Evolutionary conservation across 495 filamentous ascomycete genomes (phyloP).

Genomic region (Hypoxylon perforatum): DNA sequence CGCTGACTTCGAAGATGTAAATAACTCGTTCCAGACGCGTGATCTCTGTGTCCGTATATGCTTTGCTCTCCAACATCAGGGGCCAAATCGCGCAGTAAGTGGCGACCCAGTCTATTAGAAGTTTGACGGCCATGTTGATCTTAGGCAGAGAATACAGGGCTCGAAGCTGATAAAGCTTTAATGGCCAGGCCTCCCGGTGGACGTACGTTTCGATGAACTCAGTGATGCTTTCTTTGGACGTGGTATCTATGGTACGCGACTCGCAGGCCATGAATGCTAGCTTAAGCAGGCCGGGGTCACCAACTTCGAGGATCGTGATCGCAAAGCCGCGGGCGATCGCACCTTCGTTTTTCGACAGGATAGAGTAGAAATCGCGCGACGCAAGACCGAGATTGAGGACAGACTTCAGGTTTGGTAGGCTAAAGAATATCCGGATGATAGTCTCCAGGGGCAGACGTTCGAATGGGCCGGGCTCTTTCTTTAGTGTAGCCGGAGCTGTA

Average conservation of each 20-base stretch:
- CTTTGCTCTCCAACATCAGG: background rate
- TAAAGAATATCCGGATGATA: constrained; percentile 7
- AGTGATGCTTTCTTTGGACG: background rate
- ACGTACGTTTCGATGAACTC: constrained; percentile 11
- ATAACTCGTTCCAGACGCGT: constrained; percentile 5
- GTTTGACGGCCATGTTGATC: constrained; percentile 2
- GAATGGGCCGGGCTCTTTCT: background rate
- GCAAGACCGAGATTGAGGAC: background rate
- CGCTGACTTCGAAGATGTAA: background rate
- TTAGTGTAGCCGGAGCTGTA: constrained; percentile 19
- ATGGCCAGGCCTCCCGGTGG: background rate
- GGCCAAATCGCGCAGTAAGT: background rate
- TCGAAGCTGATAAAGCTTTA: background rate
- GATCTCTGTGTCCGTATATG: constrained; percentile 12
- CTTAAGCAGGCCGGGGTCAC: constrained; percentile 4
- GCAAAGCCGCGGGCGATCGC: constrained; percentile 4
- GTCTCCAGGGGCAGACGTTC: constrained; percentile 9
- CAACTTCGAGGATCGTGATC: background rate
- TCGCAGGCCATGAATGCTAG: constrained; percentile 19
- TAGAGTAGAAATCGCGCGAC: background rate
- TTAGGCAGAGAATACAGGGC: background rate
- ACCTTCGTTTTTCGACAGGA: background rate
- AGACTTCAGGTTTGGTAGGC: background rate
- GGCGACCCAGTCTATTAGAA: constrained; percentile 6
- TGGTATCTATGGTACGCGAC: background rate